phyloP scores from a whole-genome alignment of 2,329 filamentous ascomycete species.

The Ophiostoma sp. region DNA sequence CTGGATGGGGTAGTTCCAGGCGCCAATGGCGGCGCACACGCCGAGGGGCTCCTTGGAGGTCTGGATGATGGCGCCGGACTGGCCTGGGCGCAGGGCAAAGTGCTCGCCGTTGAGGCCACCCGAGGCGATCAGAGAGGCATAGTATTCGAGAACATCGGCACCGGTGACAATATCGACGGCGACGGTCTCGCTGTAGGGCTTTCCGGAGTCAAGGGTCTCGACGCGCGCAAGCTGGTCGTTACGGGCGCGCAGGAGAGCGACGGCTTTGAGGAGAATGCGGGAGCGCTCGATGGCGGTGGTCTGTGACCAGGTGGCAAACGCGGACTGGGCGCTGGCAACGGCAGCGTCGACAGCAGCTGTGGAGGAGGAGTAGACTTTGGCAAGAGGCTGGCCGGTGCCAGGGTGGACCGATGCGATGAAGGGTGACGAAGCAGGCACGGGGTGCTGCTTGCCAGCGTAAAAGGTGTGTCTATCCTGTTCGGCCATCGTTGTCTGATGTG shows the following conservation, averaged over 20 bases:
- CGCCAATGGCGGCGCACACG: conserved; percentile 35
- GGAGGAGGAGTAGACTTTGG: conserved; percentile 67
- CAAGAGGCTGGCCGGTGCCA: conserved; percentile 62
- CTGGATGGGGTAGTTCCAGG: conserved; percentile 40
- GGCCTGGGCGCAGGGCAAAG: conserved; percentile 37
- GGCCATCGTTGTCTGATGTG: neutral
- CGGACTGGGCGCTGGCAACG: conserved; percentile 62
- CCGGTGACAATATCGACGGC: conserved; percentile 65
- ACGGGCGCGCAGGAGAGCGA: conserved; percentile 63
- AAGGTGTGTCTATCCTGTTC: conserved; percentile 57
- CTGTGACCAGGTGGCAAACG: conserved; percentile 70
- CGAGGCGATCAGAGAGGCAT: conserved; percentile 34
- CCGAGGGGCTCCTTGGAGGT: conserved; percentile 36
- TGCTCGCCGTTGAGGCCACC: conserved; percentile 34
- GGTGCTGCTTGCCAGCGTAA: conserved; percentile 66
- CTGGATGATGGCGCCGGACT: conserved; percentile 43
- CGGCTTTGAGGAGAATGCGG: conserved; percentile 72
- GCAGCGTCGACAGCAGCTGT: conserved; percentile 59
- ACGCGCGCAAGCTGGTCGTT: conserved; percentile 75
- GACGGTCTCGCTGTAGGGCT: conserved; percentile 77
- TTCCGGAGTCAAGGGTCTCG: conserved; percentile 82
- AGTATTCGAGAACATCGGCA: conserved; percentile 39
- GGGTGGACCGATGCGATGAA: conserved; percentile 70
- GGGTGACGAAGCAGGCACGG: conserved; percentile 48
- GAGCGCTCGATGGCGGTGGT: conserved; percentile 70